Evolutionary conservation across 768 basidiomycete species (phyloP).

Genomic region (Strobilomyces echinocephalus): DNA sequence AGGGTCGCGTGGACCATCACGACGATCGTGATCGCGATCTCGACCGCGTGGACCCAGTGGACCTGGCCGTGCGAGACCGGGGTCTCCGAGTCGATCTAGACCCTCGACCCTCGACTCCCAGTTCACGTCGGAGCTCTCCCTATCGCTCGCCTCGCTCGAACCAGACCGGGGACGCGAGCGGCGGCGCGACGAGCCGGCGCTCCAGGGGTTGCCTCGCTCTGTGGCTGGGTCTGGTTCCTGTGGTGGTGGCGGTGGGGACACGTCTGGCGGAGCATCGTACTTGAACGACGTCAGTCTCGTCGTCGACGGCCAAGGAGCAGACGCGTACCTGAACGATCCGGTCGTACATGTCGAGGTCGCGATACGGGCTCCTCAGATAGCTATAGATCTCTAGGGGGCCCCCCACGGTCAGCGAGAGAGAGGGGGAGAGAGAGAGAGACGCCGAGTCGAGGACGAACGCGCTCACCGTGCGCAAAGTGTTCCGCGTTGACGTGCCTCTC

Average conservation of each 20-base stretch:
- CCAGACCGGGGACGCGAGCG: conserved; percentile 26
- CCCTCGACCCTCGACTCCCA: no score
- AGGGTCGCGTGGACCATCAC: no score
- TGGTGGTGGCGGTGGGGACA: conserved; percentile 36
- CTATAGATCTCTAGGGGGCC: conserved; percentile 69
- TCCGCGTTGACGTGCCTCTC: conserved; percentile 69
- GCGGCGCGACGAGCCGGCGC: conserved; percentile 18
- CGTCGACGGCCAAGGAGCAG: not conserved
- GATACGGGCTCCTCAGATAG: conserved; percentile 84
- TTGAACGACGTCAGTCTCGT: conserved; percentile 25
- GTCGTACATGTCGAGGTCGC: conserved; percentile 81
- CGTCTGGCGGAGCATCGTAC: conserved; percentile 54
- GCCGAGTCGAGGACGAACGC: not conserved
- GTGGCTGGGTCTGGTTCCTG: not conserved
- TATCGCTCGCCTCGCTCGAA: conserved; percentile 12
- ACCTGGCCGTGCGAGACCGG: no score
- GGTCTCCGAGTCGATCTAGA: no score
- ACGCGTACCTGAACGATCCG: conserved; percentile 67
- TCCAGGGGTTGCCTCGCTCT: conserved; percentile 28
- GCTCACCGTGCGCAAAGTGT: conserved; percentile 88
- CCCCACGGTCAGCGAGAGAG: not conserved
- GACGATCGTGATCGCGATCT: no score
- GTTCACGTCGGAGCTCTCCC: no score
- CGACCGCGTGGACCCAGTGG: no score
- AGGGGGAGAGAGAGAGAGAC: not conserved